Evolutionary conservation across 2,329 filamentous ascomycete species (phyloP).

Genomic region (Rutstroemia sydowiana): DNA sequence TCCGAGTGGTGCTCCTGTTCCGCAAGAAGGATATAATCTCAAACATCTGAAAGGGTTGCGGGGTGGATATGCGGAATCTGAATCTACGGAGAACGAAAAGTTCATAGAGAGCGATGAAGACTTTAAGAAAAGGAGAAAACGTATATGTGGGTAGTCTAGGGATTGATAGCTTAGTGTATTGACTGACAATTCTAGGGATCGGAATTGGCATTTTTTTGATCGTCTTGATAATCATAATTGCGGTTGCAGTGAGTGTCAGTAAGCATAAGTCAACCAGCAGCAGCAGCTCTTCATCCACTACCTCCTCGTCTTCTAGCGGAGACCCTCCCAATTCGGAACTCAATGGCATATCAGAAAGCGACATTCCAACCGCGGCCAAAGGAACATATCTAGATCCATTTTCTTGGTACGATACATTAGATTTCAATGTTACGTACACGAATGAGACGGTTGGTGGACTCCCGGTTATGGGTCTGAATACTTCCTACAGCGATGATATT

Average conservation of each 20-base stretch:
- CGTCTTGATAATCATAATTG: constrained; percentile 59
- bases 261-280: constrained; percentile 40
- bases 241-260: constrained; percentile 57
- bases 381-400: constrained; percentile 82
- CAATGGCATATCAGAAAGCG: constrained; percentile 41
- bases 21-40: constrained; percentile 33
- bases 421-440: constrained; percentile 94
- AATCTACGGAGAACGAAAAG: constrained; percentile 2
- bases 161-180: not conserved
- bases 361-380: constrained; percentile 52
- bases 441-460: constrained; percentile 75
- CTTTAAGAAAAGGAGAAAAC: constrained; percentile 43
- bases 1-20: constrained; percentile 1
- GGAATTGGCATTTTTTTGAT: constrained; percentile 46
- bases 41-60: constrained; percentile 38
- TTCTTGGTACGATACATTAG: constrained; percentile 80
- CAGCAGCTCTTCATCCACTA: constrained; percentile 13
- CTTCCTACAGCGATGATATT: constrained; percentile 76
- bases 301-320: constrained; percentile 16
- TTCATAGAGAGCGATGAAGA: constrained; percentile 8
- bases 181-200: constrained; percentile 34
- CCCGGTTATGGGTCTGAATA: constrained; percentile 83
- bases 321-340: constrained; percentile 38
- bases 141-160: constrained; percentile 45
- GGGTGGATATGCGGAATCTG: constrained; percentile 6